Conservation (phyloP, 345 rosid genomes). For the Turritis glabra region DNA sequence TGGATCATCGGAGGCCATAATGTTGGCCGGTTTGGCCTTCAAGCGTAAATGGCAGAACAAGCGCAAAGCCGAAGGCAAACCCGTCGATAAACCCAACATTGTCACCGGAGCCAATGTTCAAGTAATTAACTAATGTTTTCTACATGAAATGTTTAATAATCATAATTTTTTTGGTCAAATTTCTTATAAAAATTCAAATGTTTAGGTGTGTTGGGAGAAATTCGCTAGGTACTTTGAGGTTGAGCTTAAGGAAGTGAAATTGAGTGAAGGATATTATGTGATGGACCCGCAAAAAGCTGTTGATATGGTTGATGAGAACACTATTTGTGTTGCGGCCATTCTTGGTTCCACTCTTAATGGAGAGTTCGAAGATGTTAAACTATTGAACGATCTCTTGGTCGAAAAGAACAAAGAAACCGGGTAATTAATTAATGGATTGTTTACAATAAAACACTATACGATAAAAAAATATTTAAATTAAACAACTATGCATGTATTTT, state of each 20-base stretch:
- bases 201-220: conserved; percentile 68
- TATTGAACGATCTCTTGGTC: conserved; percentile 50
- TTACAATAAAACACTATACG: neutral
- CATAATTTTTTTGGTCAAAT: neutral
- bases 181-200: neutral
- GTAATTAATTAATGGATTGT: conserved; percentile 6
- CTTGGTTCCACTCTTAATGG: conserved; percentile 69
- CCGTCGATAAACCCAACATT: conserved; percentile 58
- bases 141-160: neutral
- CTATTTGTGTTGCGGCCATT: conserved; percentile 66
- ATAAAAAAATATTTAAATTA: neutral
- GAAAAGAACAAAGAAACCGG: conserved; percentile 53
- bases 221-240: conserved; percentile 71
- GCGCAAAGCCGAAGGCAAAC: conserved; percentile 51
- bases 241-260: conserved; percentile 63
- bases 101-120: conserved; percentile 74
- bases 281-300: conserved; percentile 61
- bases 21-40: conserved; percentile 69
- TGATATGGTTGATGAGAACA: conserved; percentile 69
- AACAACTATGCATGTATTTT: neutral
- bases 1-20: conserved; percentile 67
- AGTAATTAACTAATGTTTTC: conserved; percentile 21
- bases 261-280: conserved; percentile 60
- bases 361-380: conserved; percentile 67
- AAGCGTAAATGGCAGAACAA: conserved; percentile 64